phyloP scores from a whole-genome alignment of 2,329 filamentous ascomycete species.

The Cryphonectria carpinicola region DNA sequence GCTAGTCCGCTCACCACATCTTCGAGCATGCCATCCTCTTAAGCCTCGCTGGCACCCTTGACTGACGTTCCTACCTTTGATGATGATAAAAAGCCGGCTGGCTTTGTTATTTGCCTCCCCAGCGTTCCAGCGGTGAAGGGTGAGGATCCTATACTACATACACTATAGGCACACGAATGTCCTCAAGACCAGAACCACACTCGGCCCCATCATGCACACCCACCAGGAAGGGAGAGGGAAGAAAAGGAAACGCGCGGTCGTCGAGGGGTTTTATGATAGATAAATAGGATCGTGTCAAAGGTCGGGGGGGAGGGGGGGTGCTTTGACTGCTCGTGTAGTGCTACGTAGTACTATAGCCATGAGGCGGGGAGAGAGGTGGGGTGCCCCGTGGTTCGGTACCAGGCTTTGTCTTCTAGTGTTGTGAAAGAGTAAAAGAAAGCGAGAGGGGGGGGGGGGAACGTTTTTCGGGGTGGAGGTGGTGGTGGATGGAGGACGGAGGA shows the following conservation, averaged over 20 bases:
- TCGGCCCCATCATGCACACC: neutral
- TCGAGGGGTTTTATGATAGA: neutral
- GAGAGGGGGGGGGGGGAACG: too few relatives aligned
- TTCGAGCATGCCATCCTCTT: neutral
- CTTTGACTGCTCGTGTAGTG: neutral
- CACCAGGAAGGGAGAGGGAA: neutral
- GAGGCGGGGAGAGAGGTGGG: neutral
- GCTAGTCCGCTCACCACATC: neutral
- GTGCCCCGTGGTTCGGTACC: neutral
- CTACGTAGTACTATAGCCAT: neutral
- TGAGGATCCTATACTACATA: neutral
- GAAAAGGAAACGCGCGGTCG: neutral
- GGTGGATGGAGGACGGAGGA: too few relatives aligned
- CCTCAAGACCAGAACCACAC: neutral
- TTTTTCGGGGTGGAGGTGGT: neutral
- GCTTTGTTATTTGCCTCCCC: neutral
- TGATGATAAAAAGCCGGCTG: neutral
- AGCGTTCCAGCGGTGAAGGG: neutral
- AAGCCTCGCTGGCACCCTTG: neutral
- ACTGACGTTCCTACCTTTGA: neutral
- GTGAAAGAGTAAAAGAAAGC: too few relatives aligned
- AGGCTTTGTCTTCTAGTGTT: neutral
- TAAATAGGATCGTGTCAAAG: neutral
- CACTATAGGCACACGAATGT: neutral
- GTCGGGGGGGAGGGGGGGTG: neutral